Percentiles rank a stretch among this genome's conserved stretches.
phyloP scores from a whole-genome alignment of 495 filamentous ascomycete genomes.

The Penicillium argentinense region DNA sequence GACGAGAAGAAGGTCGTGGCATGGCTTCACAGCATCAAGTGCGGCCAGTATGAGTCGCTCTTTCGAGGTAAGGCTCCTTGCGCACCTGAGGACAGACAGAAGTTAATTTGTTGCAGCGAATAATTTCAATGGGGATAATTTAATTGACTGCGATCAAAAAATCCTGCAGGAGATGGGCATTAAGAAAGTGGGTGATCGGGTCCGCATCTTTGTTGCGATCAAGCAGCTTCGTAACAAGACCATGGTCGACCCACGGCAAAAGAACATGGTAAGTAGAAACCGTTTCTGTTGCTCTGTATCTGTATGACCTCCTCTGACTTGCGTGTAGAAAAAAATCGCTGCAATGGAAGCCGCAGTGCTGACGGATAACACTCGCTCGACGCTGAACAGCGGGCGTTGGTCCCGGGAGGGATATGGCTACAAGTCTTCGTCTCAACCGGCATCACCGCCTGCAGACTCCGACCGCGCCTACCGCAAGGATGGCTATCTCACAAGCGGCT shows the following conservation, averaged over 20 bases:
- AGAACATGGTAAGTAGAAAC: constrained; percentile 71
- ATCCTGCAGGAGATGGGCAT: constrained; percentile 97
- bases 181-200: constrained; percentile 95
- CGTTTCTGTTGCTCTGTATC: no score
- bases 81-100: not conserved
- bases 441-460: constrained; percentile 62
- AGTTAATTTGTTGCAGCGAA: constrained; percentile 54
- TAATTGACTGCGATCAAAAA: constrained; percentile 94
- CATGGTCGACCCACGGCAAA: constrained; percentile 78
- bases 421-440: constrained; percentile 64
- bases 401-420: constrained; percentile 52
- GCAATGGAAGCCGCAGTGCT: constrained; percentile 49
- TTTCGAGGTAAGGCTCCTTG: constrained; percentile 63
- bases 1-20: constrained; percentile 88
- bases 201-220: constrained; percentile 89
- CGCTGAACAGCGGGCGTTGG: constrained; percentile 67
- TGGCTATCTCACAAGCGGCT: constrained; percentile 54
- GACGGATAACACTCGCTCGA: constrained; percentile 65
- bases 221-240: constrained; percentile 88
- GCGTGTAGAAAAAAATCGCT: constrained; percentile 48
- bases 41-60: constrained; percentile 85
- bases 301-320: no score
- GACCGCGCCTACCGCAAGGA: constrained; percentile 40
- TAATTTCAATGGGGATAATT: constrained; percentile 93
- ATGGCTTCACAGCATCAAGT: constrained; percentile 88